phyloP scores from a whole-genome alignment of 2,329 filamentous ascomycete species.

The Colletotrichum chrysophilum region DNA sequence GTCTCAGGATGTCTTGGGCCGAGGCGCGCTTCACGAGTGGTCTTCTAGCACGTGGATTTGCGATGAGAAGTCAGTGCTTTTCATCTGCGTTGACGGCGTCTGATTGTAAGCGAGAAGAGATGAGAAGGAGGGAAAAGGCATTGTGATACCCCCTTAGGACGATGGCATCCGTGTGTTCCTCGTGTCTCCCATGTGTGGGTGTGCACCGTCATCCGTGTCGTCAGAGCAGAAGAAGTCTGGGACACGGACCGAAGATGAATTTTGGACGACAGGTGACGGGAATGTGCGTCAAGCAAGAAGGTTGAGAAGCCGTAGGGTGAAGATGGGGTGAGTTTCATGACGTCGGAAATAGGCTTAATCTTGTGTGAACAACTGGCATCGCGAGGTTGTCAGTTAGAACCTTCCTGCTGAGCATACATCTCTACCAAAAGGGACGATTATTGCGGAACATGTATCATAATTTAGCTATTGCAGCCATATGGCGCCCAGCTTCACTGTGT shows the following conservation, averaged over 20 bases:
- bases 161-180: not conserved
- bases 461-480: not conserved
- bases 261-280: not conserved
- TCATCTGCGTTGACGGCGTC: not conserved
- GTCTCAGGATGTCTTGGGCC: slow-evolving; percentile 13
- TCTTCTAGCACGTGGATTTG: not conserved
- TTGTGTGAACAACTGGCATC: not conserved
- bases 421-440: not conserved
- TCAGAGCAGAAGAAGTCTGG: not conserved
- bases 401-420: not conserved
- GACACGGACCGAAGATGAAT: not conserved
- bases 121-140: not conserved
- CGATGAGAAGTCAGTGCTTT: not conserved
- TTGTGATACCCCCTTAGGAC: not conserved
- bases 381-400: not conserved
- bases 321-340: not conserved
- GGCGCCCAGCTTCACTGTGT: not conserved
- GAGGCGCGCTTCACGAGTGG: not conserved
- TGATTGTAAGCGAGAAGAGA: not conserved
- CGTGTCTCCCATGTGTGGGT: not conserved
- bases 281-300: not conserved
- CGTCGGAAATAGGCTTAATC: not conserved
- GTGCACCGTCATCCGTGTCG: slow-evolving; percentile 5
- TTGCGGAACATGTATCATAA: not conserved
- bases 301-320: not conserved